A percentile compares a stretch with the other conserved stretches of the same genome.
phyloP scores from a whole-genome alignment of 2,329 filamentous ascomycete genomes.

The Colletotrichum karsti region DNA sequence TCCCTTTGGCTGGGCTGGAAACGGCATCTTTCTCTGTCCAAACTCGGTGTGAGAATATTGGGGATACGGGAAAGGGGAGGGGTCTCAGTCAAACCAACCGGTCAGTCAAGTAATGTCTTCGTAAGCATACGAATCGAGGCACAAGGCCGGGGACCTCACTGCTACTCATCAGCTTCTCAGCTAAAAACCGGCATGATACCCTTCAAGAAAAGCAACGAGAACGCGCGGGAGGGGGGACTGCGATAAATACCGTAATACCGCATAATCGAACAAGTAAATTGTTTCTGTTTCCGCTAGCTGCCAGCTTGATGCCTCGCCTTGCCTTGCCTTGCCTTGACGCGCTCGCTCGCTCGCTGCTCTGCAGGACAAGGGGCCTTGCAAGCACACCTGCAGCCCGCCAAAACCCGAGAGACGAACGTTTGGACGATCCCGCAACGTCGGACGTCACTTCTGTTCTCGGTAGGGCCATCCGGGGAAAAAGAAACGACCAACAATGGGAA shows the following conservation, averaged over 20 bases:
- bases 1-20: neutral
- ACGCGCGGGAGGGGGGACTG: neutral
- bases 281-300: neutral
- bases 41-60: constrained; percentile 13
- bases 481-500: neutral
- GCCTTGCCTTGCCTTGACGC: too few relatives aligned
- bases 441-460: constrained; percentile 29
- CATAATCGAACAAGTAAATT: neutral
- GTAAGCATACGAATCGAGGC: neutral
- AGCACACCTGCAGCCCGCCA: neutral
- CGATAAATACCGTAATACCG: neutral
- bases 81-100: constrained; percentile 8
- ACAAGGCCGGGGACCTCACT: too few relatives aligned
- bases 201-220: neutral
- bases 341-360: neutral
- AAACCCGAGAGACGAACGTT: constrained; percentile 1
- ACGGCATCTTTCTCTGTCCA: neutral
- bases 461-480: constrained; percentile 23
- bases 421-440: constrained; percentile 22
- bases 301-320: neutral
- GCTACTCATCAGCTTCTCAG: neutral
- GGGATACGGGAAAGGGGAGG: neutral
- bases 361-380: neutral
- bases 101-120: constrained; percentile 4
- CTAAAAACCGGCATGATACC: neutral